Percentiles rank a stretch among this genome's conserved stretches.
phyloP scores from a whole-genome alignment of 2,329 filamentous ascomycete species.

The Huntiella omanensis region DNA sequence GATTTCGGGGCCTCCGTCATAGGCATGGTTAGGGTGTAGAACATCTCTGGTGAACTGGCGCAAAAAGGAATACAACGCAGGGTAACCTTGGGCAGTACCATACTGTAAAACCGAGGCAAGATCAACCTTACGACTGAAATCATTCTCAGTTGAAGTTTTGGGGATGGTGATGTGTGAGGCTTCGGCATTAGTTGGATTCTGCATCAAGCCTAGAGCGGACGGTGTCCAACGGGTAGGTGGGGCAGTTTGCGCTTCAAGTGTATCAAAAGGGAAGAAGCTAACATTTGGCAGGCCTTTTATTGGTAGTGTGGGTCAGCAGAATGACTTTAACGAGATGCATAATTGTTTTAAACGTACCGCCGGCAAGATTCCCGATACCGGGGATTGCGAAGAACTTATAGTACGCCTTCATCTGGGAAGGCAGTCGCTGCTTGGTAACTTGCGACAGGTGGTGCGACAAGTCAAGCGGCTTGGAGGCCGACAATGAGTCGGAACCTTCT shows the following conservation, averaged over 20 bases:
- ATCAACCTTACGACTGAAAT: slow-evolving; percentile 56
- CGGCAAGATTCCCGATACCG: slow-evolving; percentile 42
- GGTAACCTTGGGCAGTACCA: slow-evolving; percentile 64
- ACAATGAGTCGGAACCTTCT: background rate
- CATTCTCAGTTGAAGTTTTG: slow-evolving; percentile 37
- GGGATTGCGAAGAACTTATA: slow-evolving; percentile 66
- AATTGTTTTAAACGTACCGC: slow-evolving; percentile 27
- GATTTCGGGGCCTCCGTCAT: slow-evolving; percentile 56
- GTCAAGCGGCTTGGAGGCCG: slow-evolving; percentile 37
- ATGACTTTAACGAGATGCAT: background rate
- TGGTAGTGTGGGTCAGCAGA: background rate
- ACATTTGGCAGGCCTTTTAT: slow-evolving; percentile 56
- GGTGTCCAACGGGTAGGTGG: slow-evolving; percentile 56
- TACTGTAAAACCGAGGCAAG: slow-evolving; percentile 72
- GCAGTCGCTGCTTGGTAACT: slow-evolving; percentile 42
- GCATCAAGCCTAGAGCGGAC: slow-evolving; percentile 15
- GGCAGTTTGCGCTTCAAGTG: slow-evolving; percentile 65
- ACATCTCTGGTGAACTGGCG: slow-evolving; percentile 59
- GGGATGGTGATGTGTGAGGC: slow-evolving; percentile 49
- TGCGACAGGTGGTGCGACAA: slow-evolving; percentile 63
- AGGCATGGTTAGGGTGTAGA: slow-evolving; percentile 67
- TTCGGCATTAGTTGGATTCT: slow-evolving; percentile 14
- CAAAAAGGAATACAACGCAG: slow-evolving; percentile 58
- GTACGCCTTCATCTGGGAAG: slow-evolving; percentile 57
- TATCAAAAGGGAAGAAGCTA: slow-evolving; percentile 76